Evolutionary conservation across 2,329 filamentous ascomycete genomes (phyloP).

Genomic region (Biscogniauxia marginata): DNA sequence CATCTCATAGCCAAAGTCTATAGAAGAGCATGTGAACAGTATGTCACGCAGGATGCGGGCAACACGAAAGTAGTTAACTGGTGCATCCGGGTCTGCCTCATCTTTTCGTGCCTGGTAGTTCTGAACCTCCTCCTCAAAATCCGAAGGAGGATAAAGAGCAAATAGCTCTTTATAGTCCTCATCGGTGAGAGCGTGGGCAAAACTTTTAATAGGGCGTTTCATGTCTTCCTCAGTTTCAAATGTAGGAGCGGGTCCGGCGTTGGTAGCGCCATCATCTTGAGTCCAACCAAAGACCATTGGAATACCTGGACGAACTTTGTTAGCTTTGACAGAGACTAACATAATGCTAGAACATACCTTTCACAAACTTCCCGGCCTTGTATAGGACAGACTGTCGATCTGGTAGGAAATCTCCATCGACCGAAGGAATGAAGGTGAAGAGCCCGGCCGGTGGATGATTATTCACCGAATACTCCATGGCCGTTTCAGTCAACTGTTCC

Average conservation of each 20-base stretch:
- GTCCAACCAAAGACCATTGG: slow-evolving; percentile 28
- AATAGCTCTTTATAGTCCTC: slow-evolving; percentile 25
- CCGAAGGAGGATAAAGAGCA: slow-evolving; percentile 24
- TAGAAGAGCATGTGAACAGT: slow-evolving; percentile 21
- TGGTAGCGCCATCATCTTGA: slow-evolving; percentile 30
- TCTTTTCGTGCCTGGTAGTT: slow-evolving; percentile 20
- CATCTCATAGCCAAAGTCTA: slow-evolving; percentile 20
- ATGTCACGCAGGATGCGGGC: slow-evolving; percentile 20
- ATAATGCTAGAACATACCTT: slow-evolving; percentile 4
- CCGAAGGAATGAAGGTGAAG: slow-evolving; percentile 30
- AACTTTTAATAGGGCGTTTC: slow-evolving; percentile 17
- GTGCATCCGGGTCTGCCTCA: slow-evolving; percentile 16
- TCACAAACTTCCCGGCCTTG: slow-evolving; percentile 21
- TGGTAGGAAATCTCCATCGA: slow-evolving; percentile 29
- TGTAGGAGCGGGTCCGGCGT: slow-evolving; percentile 19
- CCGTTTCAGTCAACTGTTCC: slow-evolving; percentile 21
- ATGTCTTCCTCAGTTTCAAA: slow-evolving; percentile 27
- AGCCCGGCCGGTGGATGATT: slow-evolving; percentile 29
- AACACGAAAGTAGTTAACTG: slow-evolving; percentile 18
- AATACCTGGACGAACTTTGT: slow-evolving; percentile 9
- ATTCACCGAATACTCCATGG: slow-evolving; percentile 26
- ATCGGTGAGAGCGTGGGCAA: slow-evolving; percentile 23
- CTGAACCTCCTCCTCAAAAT: slow-evolving; percentile 22
- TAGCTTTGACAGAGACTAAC: background rate
- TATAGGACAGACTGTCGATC: slow-evolving; percentile 24